phyloP scores from a whole-genome alignment of 306 rosid genomes.

The Gastrolobium bilobum region DNA sequence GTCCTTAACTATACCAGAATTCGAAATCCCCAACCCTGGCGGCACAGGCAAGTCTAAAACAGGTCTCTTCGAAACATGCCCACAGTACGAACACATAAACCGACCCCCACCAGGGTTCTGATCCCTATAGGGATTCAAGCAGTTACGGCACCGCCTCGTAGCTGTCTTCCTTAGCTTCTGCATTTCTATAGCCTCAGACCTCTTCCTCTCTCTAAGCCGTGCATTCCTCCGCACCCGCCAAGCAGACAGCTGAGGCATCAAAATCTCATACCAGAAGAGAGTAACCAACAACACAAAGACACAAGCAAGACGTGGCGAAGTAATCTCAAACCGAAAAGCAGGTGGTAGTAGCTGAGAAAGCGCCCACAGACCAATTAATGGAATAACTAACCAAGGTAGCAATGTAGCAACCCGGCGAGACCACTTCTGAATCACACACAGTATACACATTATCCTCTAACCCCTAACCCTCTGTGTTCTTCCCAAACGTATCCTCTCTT shows the following conservation, averaged over 20 bases:
- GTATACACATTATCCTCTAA: constrained; percentile 99
- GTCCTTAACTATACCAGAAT: constrained; percentile 76
- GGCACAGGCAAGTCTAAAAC: constrained; percentile 90
- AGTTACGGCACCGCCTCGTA: constrained; percentile 87
- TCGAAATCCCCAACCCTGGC: constrained; percentile 76
- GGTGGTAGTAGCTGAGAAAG: constrained; percentile 99
- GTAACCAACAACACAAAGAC: constrained; percentile 93
- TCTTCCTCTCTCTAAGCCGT: constrained; percentile 84
- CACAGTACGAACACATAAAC: constrained; percentile 97
- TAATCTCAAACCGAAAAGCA: constrained; percentile 93
- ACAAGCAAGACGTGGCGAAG: constrained; percentile 94
- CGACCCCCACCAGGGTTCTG: constrained; percentile 98
- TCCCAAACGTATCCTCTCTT: constrained; percentile 13
- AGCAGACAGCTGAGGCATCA: constrained; percentile 98
- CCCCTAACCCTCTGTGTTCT: constrained; percentile 51
- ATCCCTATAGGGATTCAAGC: constrained; percentile 92
- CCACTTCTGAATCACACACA: constrained; percentile 99
- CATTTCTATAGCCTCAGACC: constrained; percentile 91
- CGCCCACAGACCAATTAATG: constrained; percentile 94
- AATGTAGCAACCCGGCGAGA: constrained; percentile 99
- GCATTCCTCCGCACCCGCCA: constrained; percentile 90
- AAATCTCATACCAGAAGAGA: constrained; percentile 98
- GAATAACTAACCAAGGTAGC: constrained; percentile 99
- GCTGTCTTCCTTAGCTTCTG: constrained; percentile 94
- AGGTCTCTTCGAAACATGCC: constrained; percentile 93